Percentiles rank a stretch among this genome's conserved stretches.
These are phyloP conservation scores for Botrytis aclada DNA, from an alignment of 2,329 filamentous ascomycete genomes.

Conservation along the genomic window DNA sequence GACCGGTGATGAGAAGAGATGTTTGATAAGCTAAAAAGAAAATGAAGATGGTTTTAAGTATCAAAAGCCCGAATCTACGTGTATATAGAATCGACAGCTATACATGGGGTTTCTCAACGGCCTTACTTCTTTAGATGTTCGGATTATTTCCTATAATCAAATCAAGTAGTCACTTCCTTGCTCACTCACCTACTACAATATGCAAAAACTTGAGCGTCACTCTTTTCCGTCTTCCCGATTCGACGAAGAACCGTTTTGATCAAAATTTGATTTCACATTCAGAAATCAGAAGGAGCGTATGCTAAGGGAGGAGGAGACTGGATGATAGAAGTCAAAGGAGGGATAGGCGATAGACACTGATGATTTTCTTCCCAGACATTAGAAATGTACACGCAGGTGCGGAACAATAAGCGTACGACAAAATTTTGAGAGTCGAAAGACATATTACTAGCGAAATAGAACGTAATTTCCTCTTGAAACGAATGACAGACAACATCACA, in stretches of 20 bases:
- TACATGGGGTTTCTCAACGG: background rate
- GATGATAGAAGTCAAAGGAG: background rate
- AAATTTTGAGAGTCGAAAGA: background rate
- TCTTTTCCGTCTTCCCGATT: background rate
- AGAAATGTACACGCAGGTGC: background rate
- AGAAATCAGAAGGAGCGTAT: background rate
- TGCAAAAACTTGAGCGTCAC: background rate
- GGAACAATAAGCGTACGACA: background rate
- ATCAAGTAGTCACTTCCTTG: background rate
- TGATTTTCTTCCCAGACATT: background rate
- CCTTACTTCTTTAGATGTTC: background rate
- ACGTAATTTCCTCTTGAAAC: no score
- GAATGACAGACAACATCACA: background rate
- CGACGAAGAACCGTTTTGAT: background rate
- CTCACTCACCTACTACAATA: background rate
- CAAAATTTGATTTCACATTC: background rate
- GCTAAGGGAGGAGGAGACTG: background rate
- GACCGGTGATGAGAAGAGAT: background rate
- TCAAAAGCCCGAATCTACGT: background rate
- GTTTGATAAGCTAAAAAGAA: background rate
- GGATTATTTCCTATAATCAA: background rate
- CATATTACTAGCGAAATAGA: background rate
- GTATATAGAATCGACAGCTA: background rate
- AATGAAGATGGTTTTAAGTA: background rate
- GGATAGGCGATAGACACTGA: background rate